A percentile compares a stretch with the other conserved stretches of the same genome.
These are phyloP conservation scores for Cryptococcus floricola DNA, from an alignment of 1,284 basidiomycete genomes.

Conservation along the genomic window DNA sequence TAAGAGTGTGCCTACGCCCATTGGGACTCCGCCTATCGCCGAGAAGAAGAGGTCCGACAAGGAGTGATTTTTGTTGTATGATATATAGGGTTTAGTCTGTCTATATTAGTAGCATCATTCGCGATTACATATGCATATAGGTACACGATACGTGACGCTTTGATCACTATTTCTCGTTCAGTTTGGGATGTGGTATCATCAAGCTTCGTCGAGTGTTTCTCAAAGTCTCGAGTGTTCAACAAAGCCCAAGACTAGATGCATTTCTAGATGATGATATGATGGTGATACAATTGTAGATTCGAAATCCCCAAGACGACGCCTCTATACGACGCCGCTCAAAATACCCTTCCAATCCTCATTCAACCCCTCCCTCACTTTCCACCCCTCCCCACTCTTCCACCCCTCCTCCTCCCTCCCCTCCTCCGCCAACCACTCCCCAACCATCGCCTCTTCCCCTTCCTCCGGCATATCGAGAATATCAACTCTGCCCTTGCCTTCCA, in stretches of 20 bases:
- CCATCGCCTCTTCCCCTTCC: constrained; percentile 32
- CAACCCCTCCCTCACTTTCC: constrained; percentile 29
- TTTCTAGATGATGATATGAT: not conserved
- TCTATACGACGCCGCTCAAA: constrained; percentile 3
- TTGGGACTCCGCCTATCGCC: constrained; percentile 11
- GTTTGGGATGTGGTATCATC: too few species aligned
- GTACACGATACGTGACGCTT: not conserved
- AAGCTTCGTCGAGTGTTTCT: too few species aligned
- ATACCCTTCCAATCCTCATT: constrained; percentile 24
- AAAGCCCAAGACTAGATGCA: not conserved
- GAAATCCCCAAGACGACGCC: not conserved
- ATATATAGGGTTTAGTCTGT: not conserved
- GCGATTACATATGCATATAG: not conserved
- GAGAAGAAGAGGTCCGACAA: constrained; percentile 11
- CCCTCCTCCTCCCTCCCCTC: not conserved
- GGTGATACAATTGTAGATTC: not conserved
- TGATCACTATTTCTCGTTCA: too few species aligned
- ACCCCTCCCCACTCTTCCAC: constrained; percentile 5
- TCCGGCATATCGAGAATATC: constrained; percentile 52
- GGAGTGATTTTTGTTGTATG: not conserved
- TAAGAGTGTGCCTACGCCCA: constrained; percentile 26
- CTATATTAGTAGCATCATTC: not conserved
- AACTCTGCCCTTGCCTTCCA: constrained; percentile 55
- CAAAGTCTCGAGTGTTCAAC: not conserved
- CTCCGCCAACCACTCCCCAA: constrained; percentile 21